A percentile compares a stretch with the other conserved stretches of the same genome.
Conservation (phyloP, 169 alveolate genomes). For the Eimeria praecox region DNA sequence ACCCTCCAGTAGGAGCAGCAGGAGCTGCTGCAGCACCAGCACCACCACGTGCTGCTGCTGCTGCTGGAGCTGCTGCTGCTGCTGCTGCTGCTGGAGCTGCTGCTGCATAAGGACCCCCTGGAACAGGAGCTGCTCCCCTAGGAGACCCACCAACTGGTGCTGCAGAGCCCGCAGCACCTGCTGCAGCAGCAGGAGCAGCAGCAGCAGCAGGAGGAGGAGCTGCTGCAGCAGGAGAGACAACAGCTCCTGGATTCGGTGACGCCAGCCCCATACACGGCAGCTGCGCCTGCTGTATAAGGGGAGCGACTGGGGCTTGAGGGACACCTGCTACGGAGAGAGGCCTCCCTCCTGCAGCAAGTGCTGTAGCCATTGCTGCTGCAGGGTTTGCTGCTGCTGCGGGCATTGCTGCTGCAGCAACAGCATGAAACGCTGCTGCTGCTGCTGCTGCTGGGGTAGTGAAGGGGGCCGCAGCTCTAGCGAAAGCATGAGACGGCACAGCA, state of each 20-base stretch:
- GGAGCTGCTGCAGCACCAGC: conserved; percentile 30
- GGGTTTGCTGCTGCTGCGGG: conserved; percentile 57
- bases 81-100: neutral
- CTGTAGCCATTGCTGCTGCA: conserved; percentile 72
- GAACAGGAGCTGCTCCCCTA: neutral
- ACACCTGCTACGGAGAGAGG: conserved; percentile 31
- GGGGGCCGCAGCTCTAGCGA: conserved; percentile 5
- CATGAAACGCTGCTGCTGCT: conserved; percentile 72
- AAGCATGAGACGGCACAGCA: conserved; percentile 33
- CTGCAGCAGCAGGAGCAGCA: neutral
- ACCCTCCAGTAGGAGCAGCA: neutral
- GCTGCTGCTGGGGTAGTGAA: conserved; percentile 58
- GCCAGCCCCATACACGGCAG: neutral
- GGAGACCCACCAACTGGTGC: neutral
- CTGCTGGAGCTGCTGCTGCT: neutral
- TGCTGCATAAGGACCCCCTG: conserved; percentile 8
- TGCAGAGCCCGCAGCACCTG: neutral
- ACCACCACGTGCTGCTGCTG: neutral
- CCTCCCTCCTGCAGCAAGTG: conserved; percentile 70
- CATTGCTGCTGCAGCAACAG: conserved; percentile 71
- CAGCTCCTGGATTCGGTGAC: neutral
- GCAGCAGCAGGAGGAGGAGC: neutral
- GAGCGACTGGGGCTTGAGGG: neutral
- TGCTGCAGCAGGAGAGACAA: conserved; percentile 25
- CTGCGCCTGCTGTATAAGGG: neutral